Conservation (phyloP, 2,329 filamentous ascomycete genomes). For the Penicillium glabrum region DNA sequence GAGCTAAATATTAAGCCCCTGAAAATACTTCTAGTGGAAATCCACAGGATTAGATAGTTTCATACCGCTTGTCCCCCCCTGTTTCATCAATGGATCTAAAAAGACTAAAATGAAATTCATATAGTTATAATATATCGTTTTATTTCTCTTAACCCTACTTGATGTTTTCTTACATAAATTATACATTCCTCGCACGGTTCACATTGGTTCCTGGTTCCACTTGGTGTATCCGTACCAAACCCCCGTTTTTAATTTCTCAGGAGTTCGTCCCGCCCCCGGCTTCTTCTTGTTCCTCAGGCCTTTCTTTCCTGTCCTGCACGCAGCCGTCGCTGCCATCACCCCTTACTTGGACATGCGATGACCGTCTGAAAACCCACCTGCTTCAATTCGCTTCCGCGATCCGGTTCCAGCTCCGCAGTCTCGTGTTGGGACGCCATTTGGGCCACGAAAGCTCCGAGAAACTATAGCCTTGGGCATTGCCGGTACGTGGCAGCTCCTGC, state of each 20-base stretch:
- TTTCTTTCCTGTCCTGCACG: neutral
- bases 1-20: too few relatives aligned
- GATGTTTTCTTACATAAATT: neutral
- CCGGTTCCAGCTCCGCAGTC: neutral
- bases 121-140: neutral
- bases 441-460: constrained; percentile 5
- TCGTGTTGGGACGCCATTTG: constrained; percentile 1
- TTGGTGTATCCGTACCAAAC: neutral
- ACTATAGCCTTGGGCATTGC: constrained; percentile 10
- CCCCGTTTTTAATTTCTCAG: constrained; percentile 14
- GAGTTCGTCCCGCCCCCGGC: constrained; percentile 22
- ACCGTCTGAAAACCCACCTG: constrained; percentile 5
- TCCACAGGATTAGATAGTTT: too few relatives aligned
- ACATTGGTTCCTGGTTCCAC: neutral
- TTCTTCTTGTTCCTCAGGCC: constrained; percentile 3
- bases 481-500: constrained; percentile 11
- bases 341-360: constrained; percentile 18
- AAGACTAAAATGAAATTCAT: neutral
- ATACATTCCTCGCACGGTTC: constrained; percentile 2
- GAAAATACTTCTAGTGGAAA: too few relatives aligned
- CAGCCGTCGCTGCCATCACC: constrained; percentile 2
- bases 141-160: neutral
- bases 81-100: too few relatives aligned
- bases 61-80: too few relatives aligned
- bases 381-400: constrained; percentile 3